Base-by-base conservation (phyloP, 1,284 basidiomycete genomes). In the Cutaneotrichosporon cavernicola region DNA sequence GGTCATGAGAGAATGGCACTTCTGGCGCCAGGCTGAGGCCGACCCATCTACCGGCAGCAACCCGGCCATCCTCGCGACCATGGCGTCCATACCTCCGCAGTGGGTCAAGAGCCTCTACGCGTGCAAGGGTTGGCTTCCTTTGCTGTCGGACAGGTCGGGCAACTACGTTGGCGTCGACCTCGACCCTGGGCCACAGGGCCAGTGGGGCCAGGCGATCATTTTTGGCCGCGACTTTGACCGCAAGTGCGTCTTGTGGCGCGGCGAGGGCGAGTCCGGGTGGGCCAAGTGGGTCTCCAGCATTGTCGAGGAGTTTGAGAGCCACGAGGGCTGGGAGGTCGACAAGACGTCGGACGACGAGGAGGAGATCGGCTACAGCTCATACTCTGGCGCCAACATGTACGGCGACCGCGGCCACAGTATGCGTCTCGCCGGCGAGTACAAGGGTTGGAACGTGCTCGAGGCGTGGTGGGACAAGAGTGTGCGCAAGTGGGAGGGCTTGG, bases 181-280 rank as follows among this genome's bases (percentile, higher is more conserved):
- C 65, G 92, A 89, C 79, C 96, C 96, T 5, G 91, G 82, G 22
- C 86, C 88, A 67, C 76, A 75, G 43, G 96, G 94, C 56, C 80
- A 86, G 2, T 84, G 87, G 58, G 97, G 96, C 5, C 96, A 99
- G 79, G 94, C 97, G 58, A 98, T 99, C 68, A 88, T 98, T 56
- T 99, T 98, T 79, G 96, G 96, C 14, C 86, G 96, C 60, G 96
- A 99, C 77, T 97, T 99, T 80, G 96, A 99, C 80, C 91, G 93
- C 30, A 99, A 99, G 79, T 91, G 97, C 49, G 96, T 98, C 38
- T 84, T 98, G 58, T 95, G 90, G 87, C 85, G 86, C 63, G 94
- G 93, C 6, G 94, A 98, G 68, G 94, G 95, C 18, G 84, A 86
- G 43, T 88, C 87, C 13, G 96, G 96, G 5, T 99, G 97, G 96